Percentiles rank a stretch among this genome's conserved stretches.
Evolutionary conservation across 768 basidiomycete genomes (phyloP).

Genomic region (Austroboletus festivus): DNA sequence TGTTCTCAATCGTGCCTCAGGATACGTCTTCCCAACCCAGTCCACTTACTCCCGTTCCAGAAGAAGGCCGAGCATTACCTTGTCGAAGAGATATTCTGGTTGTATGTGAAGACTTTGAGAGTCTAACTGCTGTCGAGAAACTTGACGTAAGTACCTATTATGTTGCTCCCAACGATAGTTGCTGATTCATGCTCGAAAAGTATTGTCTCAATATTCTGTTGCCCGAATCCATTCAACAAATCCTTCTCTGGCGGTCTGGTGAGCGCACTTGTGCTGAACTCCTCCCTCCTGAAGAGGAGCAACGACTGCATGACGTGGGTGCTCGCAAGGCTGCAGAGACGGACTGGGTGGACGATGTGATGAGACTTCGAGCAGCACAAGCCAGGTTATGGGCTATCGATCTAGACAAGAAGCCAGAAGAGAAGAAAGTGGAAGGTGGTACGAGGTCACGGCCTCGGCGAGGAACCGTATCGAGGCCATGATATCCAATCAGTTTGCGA

Average conservation of each 20-base stretch:
- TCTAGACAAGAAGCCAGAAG: conserved; percentile 23
- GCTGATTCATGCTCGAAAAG: conserved; percentile 32
- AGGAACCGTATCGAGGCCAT: conserved; percentile 19
- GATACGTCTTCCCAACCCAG: conserved; percentile 18
- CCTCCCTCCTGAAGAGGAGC: conserved; percentile 53
- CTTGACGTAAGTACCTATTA: conserved; percentile 42
- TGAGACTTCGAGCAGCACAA: conserved; percentile 36
- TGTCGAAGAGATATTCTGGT: conserved; percentile 15
- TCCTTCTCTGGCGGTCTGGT: conserved; percentile 70
- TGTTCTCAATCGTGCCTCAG: conserved; percentile 9
- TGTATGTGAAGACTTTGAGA: conserved; percentile 44
- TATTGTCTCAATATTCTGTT: conserved; percentile 72
- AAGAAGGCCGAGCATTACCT: conserved; percentile 4
- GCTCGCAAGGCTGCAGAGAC: conserved; percentile 46
- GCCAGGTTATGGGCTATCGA: conserved; percentile 38
- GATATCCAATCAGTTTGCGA: not conserved
- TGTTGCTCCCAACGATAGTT: not conserved
- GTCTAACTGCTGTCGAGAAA: conserved; percentile 45
- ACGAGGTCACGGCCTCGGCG: conserved; percentile 30
- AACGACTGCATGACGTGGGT: conserved; percentile 48
- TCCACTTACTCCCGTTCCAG: conserved; percentile 19
- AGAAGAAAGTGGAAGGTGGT: conserved; percentile 19
- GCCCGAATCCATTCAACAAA: conserved; percentile 67
- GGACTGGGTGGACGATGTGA: conserved; percentile 70
- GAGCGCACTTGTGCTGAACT: conserved; percentile 49